Evolutionary conservation across 1,284 basidiomycete genomes (phyloP), one percentile per base, ranked within the genome.

Genomic region (Melampsora larici-populina): DNA sequence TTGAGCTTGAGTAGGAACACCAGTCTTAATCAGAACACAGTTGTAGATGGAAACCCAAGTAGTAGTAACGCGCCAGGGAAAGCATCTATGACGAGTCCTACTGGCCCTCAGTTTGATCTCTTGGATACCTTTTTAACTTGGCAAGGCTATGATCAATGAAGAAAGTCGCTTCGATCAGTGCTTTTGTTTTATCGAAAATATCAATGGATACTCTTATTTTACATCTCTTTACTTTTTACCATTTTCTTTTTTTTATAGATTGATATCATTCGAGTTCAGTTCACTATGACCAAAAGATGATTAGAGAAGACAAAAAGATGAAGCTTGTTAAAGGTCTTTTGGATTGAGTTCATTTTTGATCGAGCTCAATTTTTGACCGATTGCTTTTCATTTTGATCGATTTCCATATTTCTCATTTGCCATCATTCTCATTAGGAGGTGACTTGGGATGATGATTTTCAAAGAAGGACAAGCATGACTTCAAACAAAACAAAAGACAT

Each of bases 81-180:
- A 11, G 65, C 62, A 13, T 26, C 49, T 5, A 64, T 33, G 51
- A 75, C 73, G 1, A 75, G 73, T 68, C 73, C 73, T 51, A 68
- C 65, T 6, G 67, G 58, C 55, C 62, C 73, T 31, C 64, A 68
- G 51, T 75, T 75, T 46, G 73, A 75, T 62, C 36, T 75, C 4
- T 26, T 75, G 49, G 73, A 75, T 46, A 75, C 73, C 26, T 75
- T 75, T 48, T 62, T 75, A 24, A 68, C 73, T 46, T 75, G 73
- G 73, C 64, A 48, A 46, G 31, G 17, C 51, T 29, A 66, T 46
- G 62, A 64, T 64, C 63, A 64, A 21, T 64, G 29, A 64, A 24
- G 33, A 36, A 15, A 9, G 29, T 3, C 15, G 15, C 1, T 36
- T 64, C 18, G 21, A 60, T 60, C n/a, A 2, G 8, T 29, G 29